A percentile compares a stretch with the other conserved stretches of the same genome.
Conservation (phyloP, 192 early-diverging fungal genomes). For the Dissophora ornata region DNA sequence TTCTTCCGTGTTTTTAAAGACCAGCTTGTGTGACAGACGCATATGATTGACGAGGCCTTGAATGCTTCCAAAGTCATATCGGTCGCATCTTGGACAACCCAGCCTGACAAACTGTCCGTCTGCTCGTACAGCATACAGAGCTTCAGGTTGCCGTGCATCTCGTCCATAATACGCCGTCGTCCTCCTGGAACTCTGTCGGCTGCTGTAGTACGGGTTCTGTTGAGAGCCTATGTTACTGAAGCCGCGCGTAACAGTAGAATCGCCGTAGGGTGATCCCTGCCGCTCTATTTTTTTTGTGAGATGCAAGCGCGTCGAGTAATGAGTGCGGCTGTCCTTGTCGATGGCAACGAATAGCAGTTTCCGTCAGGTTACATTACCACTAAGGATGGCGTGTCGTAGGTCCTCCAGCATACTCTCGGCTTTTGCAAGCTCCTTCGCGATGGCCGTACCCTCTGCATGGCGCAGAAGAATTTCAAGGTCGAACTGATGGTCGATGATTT, state of each 20-base stretch:
- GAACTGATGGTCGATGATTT: conserved; percentile 77
- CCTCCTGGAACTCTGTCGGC: conserved; percentile 25
- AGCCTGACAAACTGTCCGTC: conserved; percentile 62
- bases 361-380: no score
- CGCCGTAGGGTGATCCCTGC: conserved; percentile 58
- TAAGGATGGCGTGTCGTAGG: conserved; percentile 63
- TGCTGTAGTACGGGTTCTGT: conserved; percentile 9
- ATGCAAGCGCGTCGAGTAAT: background rate
- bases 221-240: background rate
- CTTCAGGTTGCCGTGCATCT: conserved; percentile 38
- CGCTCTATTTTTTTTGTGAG: conserved; percentile 23
- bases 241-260: conserved; percentile 28
- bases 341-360: no score
- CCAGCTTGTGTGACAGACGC: conserved; percentile 74
- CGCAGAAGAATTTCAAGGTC: conserved; percentile 82
- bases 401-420: conserved; percentile 67
- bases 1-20: conserved; percentile 82
- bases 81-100: conserved; percentile 80
- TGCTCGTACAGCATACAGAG: conserved; percentile 46
- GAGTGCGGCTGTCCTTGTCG: background rate
- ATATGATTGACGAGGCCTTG: conserved; percentile 93
- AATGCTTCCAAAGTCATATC: conserved; percentile 81
- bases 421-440: conserved; percentile 69
- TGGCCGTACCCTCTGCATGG: conserved; percentile 72
- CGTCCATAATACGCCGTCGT: conserved; percentile 28